Base-by-base conservation (phyloP, 345 rosid genomes). In the Pseudoturritis turrita region DNA sequence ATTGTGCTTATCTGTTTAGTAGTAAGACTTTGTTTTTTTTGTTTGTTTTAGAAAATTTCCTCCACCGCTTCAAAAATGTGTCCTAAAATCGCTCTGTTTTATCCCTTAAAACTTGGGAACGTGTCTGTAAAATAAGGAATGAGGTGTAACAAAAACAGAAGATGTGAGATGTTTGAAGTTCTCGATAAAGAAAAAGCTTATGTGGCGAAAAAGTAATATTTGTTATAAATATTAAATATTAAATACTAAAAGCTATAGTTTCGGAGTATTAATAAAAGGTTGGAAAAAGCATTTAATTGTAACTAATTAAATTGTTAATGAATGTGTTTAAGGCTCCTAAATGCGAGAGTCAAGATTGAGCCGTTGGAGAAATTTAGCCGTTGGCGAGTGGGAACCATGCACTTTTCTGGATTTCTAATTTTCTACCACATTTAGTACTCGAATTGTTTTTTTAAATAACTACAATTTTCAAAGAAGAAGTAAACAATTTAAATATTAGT, bases 331-430 rank as follows among this genome's bases (percentile, higher is more conserved):
- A 74, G 57, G 74, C 78, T 75, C 58, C 57, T 33, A 31, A 68
- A 68, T 68, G 50, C 35, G 40, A 37, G 4, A 43, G 78, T 68
- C 78, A 59, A 68, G 54, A 1, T 39, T 33, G 33, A 75, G 70
- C 74, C 74, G 74, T 68, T 68, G 46, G 10, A n/a, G 19, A 2
- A 33, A 61, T 60, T 61, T 68, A 68, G 70, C 74, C 74, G 79
- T 75, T 75, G 51, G 65, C 3, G 36, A 61, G 70, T 75, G 79
- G 74, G 52, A 61, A 52, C 69, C 78, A 61, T 60, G 70, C 74
- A 60, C 58, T 75, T 43, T 74, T 5, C 26, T 11, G 3, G 37
- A 33, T 33, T 33, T 33, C 37, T 33, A 33, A 33, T 13, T 53
- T 41, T 39, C 10, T 21, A 23, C 55, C 67, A 4, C 4, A 9